Base-by-base conservation (phyloP, 75 land plant species). In the Picea sitchensis region DNA sequence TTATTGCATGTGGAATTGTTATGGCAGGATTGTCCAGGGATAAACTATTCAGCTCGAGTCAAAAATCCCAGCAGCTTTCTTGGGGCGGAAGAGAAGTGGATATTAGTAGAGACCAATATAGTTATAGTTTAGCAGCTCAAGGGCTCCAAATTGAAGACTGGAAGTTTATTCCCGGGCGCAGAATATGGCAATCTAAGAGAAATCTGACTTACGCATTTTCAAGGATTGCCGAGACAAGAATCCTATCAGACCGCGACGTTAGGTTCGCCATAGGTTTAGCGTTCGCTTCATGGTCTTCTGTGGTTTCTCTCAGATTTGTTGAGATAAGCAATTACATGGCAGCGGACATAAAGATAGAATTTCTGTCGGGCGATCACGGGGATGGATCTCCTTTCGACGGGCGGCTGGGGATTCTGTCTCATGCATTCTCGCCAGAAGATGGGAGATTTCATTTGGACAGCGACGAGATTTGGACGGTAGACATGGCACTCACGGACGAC, bases 321-420 rank as follows among this genome's bases (percentile, higher is more conserved):
- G 84, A 81, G 75, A 59, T 26, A 3, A 47, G 47, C 9, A 14
- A n/a, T 15, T 32, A 36, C 30, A 47, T 13, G n/a, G 15, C 12
- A 0, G 84, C 86, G n/a, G 81, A 86, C 75, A 69, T 86, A n/a
- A 75, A 21, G 54, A 80, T 86, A 18, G 79, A 61, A 26, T 86
- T 84, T 47, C 72, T 30, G 0, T 13, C 34, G 8, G 64, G 63
- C 38, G 84, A 77, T 6, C 86, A 84, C 61, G 86, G 86, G 1
- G 86, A 84, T 59, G 84, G 84, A 47, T 26, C 67, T 11, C 79
- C 86, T 14, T 84, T 84, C n/a, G 86, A 84, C 26, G 86, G 86
- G n/a, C 23, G 12, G 18, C 15, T 84, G 36, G 86, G 86, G 11
- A 51, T 84, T 23, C 58, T 84, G 73, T 84, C 86, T 5, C 86